Evolutionary conservation across 2,329 filamentous ascomycete species (phyloP), one percentile per base, ranked within the genome.

Genomic region (Calonectria hongkongensis): DNA sequence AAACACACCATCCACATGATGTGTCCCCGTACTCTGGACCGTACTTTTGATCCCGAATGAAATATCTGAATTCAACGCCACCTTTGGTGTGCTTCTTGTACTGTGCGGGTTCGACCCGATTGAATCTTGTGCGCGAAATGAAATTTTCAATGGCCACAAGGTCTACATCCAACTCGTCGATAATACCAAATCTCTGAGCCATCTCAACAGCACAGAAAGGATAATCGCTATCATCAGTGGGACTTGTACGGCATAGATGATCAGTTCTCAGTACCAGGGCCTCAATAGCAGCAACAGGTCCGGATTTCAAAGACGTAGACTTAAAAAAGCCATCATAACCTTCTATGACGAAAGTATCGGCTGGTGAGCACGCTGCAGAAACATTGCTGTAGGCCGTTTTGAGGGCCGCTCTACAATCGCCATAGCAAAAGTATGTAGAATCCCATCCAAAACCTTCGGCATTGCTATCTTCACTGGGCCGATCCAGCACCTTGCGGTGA

Each of bases 321-420:
- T 30, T 27, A n/a, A 66, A 66, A n/a, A 66, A 43, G 27, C 64
- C 64, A 10, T 45, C 12, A 48, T 66, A 66, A 21, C 64, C 64
- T n/a, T 56, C 30, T 3, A 66, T 30, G 13, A 54, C 33, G 13
- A 66, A 66, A 3, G 27, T 45, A n/a, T 66, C 64, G 13, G 48
- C 36, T 6, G 64, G 45, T n/a, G 64, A 43, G 33, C 64, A 66
- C 13, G 28, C 18, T 8, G 13, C 27, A 6, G 36, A 43, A 27
- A 66, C 30, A 15, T 66, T n/a, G 47, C 64, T 28, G 33, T 56
- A 16, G 25, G 64, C 64, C 18, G 45, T 13, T 5, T 18, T 16
- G 36, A 66, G 48, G 4, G 64, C 64, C 6, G 10, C 50, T 18
- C 2, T 43, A 33, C 64, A 66, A 16, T 13, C 5, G 25, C 33